Evolutionary conservation across 2,329 filamentous ascomycete genomes (phyloP).

Genomic region (Colletotrichum abscissum): DNA sequence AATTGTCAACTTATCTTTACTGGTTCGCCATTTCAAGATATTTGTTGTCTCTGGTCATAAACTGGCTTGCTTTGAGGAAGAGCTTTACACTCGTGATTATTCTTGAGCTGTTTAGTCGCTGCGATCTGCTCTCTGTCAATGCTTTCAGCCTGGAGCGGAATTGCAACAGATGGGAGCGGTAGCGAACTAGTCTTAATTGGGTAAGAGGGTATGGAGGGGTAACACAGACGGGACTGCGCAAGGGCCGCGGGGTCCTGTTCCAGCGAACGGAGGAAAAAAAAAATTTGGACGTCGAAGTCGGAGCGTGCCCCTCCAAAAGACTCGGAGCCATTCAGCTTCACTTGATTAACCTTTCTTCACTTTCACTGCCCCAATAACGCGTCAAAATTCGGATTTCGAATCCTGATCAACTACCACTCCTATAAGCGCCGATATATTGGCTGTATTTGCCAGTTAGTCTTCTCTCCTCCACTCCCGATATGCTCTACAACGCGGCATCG

Average conservation of each 20-base stretch:
- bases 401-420: not conserved
- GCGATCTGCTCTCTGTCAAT: not conserved
- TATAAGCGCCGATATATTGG: not conserved
- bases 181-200: not conserved
- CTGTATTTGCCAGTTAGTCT: conserved; percentile 9
- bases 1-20: fast-evolving
- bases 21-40: not conserved
- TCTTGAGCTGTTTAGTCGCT: not conserved
- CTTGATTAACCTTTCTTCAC: conserved; percentile 12
- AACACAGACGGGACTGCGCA: conserved; percentile 16
- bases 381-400: not conserved
- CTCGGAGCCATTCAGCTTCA: conserved; percentile 20
- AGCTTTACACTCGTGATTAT: not conserved
- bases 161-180: not conserved
- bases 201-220: conserved; percentile 30
- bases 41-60: not conserved
- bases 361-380: conserved; percentile 2
- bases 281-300: conserved; percentile 35
- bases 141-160: not conserved
- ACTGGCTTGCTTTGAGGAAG: not conserved
- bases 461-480: not conserved
- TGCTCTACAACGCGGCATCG: conserved; percentile 10
- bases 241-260: conserved; percentile 31
- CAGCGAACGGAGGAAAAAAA: conserved; percentile 18
- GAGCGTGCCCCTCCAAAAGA: conserved; percentile 34